A percentile compares a stretch with the other conserved stretches of the same genome.
These are phyloP conservation scores for Coniferiporia sulphurascens DNA, from an alignment of 1,284 basidiomycete genomes.

Conservation along the genomic window DNA sequence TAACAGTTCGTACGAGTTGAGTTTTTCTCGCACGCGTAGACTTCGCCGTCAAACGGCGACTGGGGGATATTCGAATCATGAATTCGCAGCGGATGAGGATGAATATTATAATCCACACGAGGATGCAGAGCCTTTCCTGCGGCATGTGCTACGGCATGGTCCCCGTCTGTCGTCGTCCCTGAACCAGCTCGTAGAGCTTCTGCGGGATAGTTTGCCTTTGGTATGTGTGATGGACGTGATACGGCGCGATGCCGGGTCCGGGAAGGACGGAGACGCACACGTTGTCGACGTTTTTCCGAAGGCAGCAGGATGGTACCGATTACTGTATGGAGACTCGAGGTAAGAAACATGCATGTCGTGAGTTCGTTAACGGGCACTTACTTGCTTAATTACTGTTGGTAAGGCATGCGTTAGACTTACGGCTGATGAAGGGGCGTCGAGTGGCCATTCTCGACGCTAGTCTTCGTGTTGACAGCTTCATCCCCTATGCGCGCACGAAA, in stretches of 20 bases:
- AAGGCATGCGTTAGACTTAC: slow-evolving; percentile 75
- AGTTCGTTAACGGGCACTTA: background rate
- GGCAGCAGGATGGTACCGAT: slow-evolving; percentile 74
- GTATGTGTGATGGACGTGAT: slow-evolving; percentile 66
- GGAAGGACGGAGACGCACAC: slow-evolving; percentile 20
- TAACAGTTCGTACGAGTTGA: slow-evolving; percentile 63
- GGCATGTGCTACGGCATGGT: slow-evolving; percentile 58
- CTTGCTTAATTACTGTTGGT: background rate
- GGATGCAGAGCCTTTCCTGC: slow-evolving; percentile 66
- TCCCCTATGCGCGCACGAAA: slow-evolving; percentile 4
- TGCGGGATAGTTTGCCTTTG: slow-evolving; percentile 71
- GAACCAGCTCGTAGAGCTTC: slow-evolving; percentile 55
- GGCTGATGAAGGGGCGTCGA: slow-evolving; percentile 61
- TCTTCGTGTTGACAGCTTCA: slow-evolving; percentile 1
- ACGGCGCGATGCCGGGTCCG: slow-evolving; percentile 34
- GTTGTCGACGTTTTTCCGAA: slow-evolving; percentile 65
- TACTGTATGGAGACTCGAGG: slow-evolving; percentile 65
- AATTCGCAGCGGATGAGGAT: slow-evolving; percentile 25
- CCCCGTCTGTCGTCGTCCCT: slow-evolving; percentile 52
- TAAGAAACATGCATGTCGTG: slow-evolving; percentile 26
- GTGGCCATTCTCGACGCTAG: slow-evolving; percentile 64
- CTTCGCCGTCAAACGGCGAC: slow-evolving; percentile 20
- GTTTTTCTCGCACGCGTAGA: slow-evolving; percentile 51
- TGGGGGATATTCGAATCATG: slow-evolving; percentile 22
- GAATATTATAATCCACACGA: slow-evolving; percentile 58